Evolutionary conservation across 2,329 filamentous ascomycete genomes (phyloP).

Genomic region (Diaporthe sp.): DNA sequence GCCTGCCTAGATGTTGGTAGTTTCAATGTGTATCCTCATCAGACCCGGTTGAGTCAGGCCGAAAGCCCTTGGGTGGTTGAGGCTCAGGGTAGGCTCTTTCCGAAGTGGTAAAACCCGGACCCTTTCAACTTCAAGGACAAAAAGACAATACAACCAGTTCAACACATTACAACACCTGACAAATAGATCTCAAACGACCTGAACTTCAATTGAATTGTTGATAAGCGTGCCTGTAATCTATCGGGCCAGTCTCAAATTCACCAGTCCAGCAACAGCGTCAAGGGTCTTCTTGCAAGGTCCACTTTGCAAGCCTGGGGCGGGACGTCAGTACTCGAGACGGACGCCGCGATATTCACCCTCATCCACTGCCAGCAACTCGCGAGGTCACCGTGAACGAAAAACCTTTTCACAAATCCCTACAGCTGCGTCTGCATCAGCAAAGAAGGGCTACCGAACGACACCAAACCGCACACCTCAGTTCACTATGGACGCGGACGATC

Average conservation of each 20-base stretch:
- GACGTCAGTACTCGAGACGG: neutral
- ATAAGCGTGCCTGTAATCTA: neutral
- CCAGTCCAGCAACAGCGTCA: neutral
- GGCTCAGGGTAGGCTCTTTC: neutral
- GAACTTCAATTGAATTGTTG: neutral
- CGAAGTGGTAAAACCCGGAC: neutral
- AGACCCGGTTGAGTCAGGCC: slow-evolving; percentile 6
- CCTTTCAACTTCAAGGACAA: neutral
- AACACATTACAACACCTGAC: neutral
- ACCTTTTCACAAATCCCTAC: neutral
- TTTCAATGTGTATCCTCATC: neutral
- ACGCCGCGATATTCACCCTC: neutral
- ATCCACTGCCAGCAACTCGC: neutral
- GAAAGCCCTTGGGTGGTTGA: neutral
- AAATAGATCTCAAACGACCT: neutral
- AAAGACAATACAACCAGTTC: neutral
- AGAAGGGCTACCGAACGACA: neutral
- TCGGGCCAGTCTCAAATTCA: neutral
- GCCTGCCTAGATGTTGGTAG: too few relatives aligned
- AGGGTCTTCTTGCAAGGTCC: neutral
- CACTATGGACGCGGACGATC: slow-evolving; percentile 38
- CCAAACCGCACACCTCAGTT: neutral
- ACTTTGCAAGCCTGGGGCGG: neutral
- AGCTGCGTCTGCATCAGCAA: neutral
- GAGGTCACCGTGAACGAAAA: neutral